These are phyloP conservation scores for Termitomyces sp. DNA, from an alignment of 768 basidiomycete species.

Conservation along the genomic window DNA sequence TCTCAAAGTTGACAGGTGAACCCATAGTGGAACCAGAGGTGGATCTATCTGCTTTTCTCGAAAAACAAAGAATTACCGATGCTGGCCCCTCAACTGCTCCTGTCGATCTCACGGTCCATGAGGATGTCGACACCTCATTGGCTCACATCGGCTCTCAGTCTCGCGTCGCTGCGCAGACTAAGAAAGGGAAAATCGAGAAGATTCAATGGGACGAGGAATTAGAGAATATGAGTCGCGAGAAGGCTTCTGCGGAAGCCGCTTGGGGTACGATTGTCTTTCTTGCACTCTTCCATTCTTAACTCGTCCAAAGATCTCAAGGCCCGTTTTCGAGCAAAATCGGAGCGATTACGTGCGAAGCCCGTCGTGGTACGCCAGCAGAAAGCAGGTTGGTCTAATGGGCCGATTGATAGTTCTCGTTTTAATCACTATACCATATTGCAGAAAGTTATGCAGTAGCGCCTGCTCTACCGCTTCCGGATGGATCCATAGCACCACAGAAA, in stretches of 20 bases:
- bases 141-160: slow-evolving; percentile 41
- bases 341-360: slow-evolving; percentile 35
- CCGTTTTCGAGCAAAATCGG: slow-evolving; percentile 51
- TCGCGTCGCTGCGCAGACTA: slow-evolving; percentile 20
- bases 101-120: slow-evolving; percentile 32
- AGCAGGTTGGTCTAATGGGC: slow-evolving; percentile 24
- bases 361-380: slow-evolving; percentile 25
- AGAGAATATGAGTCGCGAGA: slow-evolving; percentile 63
- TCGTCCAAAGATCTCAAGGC: slow-evolving; percentile 45
- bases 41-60: slow-evolving; percentile 63
- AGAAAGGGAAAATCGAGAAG: slow-evolving; percentile 58
- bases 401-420: not conserved
- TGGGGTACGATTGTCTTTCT: slow-evolving; percentile 43
- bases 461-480: slow-evolving; percentile 19
- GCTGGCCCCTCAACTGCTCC: slow-evolving; percentile 17
- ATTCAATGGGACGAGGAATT: slow-evolving; percentile 67
- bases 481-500: slow-evolving; percentile 22
- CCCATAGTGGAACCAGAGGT: slow-evolving; percentile 65
- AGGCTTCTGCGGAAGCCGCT: slow-evolving; percentile 67
- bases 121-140: slow-evolving; percentile 55
- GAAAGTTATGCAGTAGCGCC: slow-evolving; percentile 15
- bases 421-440: not conserved
- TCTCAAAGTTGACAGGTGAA: slow-evolving; percentile 41
- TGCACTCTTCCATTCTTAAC: not conserved
- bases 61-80: slow-evolving; percentile 50